These are phyloP conservation scores for Trichosanthes truncata DNA, from an alignment of 306 rosid species.

Conservation along the genomic window DNA sequence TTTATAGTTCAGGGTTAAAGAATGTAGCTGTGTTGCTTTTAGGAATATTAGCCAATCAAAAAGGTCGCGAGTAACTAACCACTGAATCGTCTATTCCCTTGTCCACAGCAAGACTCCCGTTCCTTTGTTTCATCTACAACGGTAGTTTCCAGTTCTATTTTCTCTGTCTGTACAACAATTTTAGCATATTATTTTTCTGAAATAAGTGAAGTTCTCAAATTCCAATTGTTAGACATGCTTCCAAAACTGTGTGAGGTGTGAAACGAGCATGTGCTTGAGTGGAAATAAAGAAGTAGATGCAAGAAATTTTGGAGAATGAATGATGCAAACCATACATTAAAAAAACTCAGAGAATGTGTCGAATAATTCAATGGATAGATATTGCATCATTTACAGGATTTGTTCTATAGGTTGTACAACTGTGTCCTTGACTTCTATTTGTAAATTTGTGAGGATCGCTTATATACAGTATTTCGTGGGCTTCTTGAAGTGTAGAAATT, in stretches of 20 bases:
- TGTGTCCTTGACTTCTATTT: not conserved
- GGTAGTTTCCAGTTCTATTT: slow-evolving; percentile 95
- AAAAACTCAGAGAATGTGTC: not conserved
- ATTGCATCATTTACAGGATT: not conserved
- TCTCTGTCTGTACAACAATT: slow-evolving; percentile 59
- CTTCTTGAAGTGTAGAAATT: not conserved
- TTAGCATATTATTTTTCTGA: slow-evolving; percentile 4
- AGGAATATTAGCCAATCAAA: not conserved
- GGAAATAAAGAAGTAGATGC: not conserved
- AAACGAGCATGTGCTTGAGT: not conserved
- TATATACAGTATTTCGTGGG: not conserved
- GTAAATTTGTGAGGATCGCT: not conserved
- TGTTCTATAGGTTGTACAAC: too few relatives aligned
- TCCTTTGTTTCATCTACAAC: slow-evolving; percentile 99
- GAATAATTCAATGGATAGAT: not conserved
- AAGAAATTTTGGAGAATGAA: not conserved
- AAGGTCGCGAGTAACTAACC: slow-evolving; percentile 45
- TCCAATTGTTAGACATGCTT: not conserved
- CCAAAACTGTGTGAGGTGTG: not conserved
- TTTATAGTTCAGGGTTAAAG: not conserved
- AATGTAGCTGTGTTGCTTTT: not conserved
- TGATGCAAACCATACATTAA: not conserved
- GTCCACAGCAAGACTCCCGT: slow-evolving; percentile 85
- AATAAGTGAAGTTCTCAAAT: not conserved
- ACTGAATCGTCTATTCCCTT: slow-evolving; percentile 84